Conservation (phyloP, 495 filamentous ascomycete species). For the Alectoria sarmentosa region DNA sequence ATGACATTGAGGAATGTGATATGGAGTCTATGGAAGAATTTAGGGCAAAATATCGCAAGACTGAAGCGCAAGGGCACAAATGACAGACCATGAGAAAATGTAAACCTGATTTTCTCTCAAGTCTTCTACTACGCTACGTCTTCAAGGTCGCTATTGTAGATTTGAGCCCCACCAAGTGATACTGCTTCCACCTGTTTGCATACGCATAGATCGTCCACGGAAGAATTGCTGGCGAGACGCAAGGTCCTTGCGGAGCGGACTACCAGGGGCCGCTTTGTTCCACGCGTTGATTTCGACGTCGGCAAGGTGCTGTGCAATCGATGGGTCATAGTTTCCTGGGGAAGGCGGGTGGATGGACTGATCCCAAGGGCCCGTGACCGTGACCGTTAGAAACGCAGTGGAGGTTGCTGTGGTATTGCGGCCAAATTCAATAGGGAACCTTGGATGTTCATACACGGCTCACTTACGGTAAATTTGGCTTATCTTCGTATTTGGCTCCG, state of each 20-base stretch:
- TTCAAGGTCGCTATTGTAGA: background rate
- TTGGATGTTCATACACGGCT: background rate
- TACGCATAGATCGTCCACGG: background rate
- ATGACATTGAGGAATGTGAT: background rate
- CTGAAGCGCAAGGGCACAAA: background rate
- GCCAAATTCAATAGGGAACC: background rate
- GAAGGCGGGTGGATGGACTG: background rate
- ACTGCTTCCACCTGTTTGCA: constrained; percentile 2
- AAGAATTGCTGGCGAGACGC: background rate
- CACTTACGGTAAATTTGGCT: background rate
- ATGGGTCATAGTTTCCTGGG: constrained; percentile 1
- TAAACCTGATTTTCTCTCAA: background rate
- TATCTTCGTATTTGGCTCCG: background rate
- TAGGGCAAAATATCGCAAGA: background rate
- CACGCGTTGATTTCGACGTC: background rate
- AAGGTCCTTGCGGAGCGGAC: background rate
- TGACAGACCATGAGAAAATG: background rate
- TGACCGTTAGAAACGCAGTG: background rate
- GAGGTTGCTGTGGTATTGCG: constrained; percentile 1
- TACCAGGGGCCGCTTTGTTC: background rate
- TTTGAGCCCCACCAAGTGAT: constrained; percentile 2
- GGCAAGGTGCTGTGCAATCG: constrained; percentile 1
- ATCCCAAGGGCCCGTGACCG: background rate
- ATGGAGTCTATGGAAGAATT: constrained; percentile 4
- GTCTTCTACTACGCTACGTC: background rate